These are phyloP conservation scores for Metschnikowia drakensbergensis DNA, from an alignment of 805 yeast species.

Conservation along the genomic window DNA sequence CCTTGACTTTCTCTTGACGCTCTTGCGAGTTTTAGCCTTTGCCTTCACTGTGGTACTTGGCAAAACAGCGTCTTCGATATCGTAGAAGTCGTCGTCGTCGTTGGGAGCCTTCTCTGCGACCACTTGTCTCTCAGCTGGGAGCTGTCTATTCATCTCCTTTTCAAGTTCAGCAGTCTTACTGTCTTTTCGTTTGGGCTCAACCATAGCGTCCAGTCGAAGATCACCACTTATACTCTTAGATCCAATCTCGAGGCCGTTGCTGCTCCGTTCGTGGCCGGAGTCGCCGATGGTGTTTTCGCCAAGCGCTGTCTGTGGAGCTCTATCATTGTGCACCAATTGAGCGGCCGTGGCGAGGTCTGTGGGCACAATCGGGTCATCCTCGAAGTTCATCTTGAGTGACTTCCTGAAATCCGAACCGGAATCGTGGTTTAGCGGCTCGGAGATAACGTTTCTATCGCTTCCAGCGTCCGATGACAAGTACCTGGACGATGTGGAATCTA, in stretches of 20 bases:
- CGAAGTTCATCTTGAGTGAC: neutral
- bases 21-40: constrained; percentile 22
- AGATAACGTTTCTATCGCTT: neutral
- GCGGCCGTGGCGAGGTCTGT: neutral
- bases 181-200: neutral
- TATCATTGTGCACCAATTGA: neutral
- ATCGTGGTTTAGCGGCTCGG: neutral
- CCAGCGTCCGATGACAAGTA: neutral
- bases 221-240: constrained; percentile 1
- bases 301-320: neutral
- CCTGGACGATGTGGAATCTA: constrained; percentile 1
- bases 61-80: constrained; percentile 35
- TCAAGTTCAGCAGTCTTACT: neutral
- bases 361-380: neutral
- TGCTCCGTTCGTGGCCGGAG: neutral
- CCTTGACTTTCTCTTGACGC: constrained; percentile 21
- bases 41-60: constrained; percentile 29
- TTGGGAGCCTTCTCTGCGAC: neutral
- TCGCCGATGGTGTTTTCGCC: neutral
- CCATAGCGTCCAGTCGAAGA: neutral
- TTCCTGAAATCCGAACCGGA: neutral
- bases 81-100: constrained; percentile 35
- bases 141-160: neutral
- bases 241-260: neutral
- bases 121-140: neutral